A percentile compares a stretch with the other conserved stretches of the same genome.
Evolutionary conservation across 73 alveolate species (phyloP).

Genomic region (Vitrella brassicaformis): DNA sequence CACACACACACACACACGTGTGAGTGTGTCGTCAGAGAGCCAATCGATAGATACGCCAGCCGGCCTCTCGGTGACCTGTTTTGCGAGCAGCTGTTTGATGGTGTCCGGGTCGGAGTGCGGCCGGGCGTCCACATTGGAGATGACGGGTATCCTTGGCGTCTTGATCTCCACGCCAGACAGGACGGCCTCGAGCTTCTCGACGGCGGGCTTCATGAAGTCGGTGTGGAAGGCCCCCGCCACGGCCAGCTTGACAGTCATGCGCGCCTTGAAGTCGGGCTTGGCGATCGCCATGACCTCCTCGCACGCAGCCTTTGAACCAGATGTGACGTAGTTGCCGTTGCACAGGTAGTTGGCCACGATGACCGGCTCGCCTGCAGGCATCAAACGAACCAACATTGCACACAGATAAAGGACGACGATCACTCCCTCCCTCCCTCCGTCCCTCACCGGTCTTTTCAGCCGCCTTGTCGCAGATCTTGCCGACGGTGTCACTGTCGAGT

Average conservation of each 20-base stretch:
- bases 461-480: constrained; percentile 27
- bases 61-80: too few species aligned
- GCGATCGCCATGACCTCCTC: constrained; percentile 25
- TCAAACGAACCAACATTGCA: background rate
- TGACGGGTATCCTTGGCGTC: constrained; percentile 20
- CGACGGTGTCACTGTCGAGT: constrained; percentile 14
- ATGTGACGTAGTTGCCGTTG: constrained; percentile 10
- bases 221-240: constrained; percentile 28
- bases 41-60: too few species aligned
- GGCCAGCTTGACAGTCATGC: background rate
- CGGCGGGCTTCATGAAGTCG: constrained; percentile 35
- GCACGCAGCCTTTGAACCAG: constrained; percentile 30
- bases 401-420: background rate
- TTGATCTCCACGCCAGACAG: constrained; percentile 15
- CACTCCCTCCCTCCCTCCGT: background rate
- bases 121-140: constrained; percentile 36
- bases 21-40: too few species aligned
- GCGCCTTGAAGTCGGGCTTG: constrained; percentile 36
- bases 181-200: constrained; percentile 20
- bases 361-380: background rate
- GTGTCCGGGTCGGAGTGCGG: background rate
- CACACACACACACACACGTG: too few species aligned
- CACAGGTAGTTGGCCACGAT: constrained; percentile 29
- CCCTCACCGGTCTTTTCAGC: constrained; percentile 18
- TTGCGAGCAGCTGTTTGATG: background rate